Base-by-base conservation (phyloP, 1,284 basidiomycete genomes). In the Malassezia sympodialis region DNA sequence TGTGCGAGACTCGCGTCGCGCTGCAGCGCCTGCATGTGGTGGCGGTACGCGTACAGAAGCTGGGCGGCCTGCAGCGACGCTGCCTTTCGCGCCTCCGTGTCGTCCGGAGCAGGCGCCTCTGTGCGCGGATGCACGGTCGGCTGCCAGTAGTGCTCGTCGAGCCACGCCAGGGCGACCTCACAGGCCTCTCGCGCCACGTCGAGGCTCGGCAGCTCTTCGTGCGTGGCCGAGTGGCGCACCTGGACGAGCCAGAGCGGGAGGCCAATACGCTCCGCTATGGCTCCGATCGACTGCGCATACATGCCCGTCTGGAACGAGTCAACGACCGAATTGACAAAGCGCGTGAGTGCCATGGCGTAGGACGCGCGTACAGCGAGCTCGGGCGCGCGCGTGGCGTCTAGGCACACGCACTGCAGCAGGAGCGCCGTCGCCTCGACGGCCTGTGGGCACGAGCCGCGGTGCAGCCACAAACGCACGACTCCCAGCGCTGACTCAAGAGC, bases 211-310 rank as follows among this genome's bases (percentile, higher is more conserved):
- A 98, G 77, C 62, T 94, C 89, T 69, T 98, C 93, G 71, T 98
- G 93, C 2, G 93, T 98, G 8, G 88, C 88, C 26, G 88, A 86
- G 77, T 98, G 93, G 32, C 93, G 81, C 5, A 98, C 79, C 61
- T 96, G 88, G n/a, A 98, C 90, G 17, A 98, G 80, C 82, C 87
- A 90, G 0, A 81, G 77, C 0, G 94, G 94, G 2, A 98, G 78
- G 0, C 85, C 86, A 23, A 98, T 81, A 59, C 90, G 84, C 3
- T 81, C 79, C 1, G 94, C 90, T 58, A 98, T 87, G 27, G 85
- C 83, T 0, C 86, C 83, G 65, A 98, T 96, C 1, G 90, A 86
- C 35, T 90, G 81, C 3, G 93, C 94, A 55, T 67, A 78, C 21
- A 66, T 60, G 28, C 90, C 88, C 3, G 84, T 82, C 71, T 98